Percentiles rank a stretch among this genome's conserved stretches.
These are phyloP conservation scores for Termitomyces eurrhizus DNA, from an alignment of 768 basidiomycete species.

Conservation along the genomic window DNA sequence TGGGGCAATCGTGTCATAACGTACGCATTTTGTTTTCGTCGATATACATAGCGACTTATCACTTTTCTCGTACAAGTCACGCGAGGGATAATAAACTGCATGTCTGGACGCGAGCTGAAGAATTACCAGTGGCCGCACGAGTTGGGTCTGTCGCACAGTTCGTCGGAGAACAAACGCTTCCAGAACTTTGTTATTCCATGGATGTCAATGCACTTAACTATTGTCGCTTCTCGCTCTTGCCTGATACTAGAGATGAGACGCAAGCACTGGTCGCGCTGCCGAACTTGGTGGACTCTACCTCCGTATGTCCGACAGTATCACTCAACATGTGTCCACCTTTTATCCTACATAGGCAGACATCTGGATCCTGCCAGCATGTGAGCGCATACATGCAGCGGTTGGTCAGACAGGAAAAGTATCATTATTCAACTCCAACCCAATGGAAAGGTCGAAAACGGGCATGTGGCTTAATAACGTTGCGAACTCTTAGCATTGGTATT, in stretches of 20 bases:
- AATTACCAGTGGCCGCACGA: constrained; percentile 35
- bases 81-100: constrained; percentile 85
- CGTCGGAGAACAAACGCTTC: constrained; percentile 35
- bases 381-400: constrained; percentile 81
- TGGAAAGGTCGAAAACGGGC: constrained; percentile 59
- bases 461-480: not conserved
- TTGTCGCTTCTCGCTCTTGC: constrained; percentile 80
- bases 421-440: constrained; percentile 38
- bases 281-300: constrained; percentile 79
- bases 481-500: not conserved
- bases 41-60: not conserved
- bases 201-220: constrained; percentile 94
- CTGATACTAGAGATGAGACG: constrained; percentile 14
- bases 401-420: constrained; percentile 49
- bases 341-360: constrained; percentile 66
- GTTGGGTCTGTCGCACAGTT: constrained; percentile 55
- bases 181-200: constrained; percentile 60
- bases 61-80: constrained; percentile 45
- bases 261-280: constrained; percentile 73
- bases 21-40: constrained; percentile 40
- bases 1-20: constrained; percentile 67
- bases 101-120: constrained; percentile 57
- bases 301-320: constrained; percentile 4
- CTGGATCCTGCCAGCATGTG: constrained; percentile 68
- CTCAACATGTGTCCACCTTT: not conserved